Evolutionary conservation across 1,284 basidiomycete species (phyloP), one percentile per base, ranked within the genome.

Genomic region (Trichosporon ovoides): DNA sequence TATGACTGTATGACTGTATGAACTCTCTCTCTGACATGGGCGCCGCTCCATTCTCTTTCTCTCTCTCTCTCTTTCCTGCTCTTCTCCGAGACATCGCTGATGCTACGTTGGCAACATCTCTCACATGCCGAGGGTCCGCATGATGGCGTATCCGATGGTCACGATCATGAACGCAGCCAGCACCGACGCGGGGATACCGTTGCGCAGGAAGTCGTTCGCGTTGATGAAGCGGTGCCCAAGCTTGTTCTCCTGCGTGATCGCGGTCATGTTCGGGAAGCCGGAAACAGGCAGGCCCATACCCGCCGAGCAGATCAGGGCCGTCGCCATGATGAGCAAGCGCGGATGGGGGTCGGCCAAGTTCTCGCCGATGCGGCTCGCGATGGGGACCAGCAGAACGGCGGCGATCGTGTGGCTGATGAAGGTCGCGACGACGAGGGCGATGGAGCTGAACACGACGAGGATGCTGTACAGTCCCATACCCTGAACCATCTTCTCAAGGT

Each of bases 251-350:
- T 97, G 89, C 6, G 90, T 91, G 20, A 93, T 91, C 89, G 90
- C 91, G 56, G 90, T 92, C 79, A 94, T 90, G 76, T 97, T 97
- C 0, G 94, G 95, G 81, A 98, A 98, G 7, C 95, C 95, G 60
- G 89, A 93, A 35, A 98, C 93, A 3, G 94, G 94, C 82, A 99
- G 88, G 7, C 94, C 96, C 95, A 98, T 98, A 1, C 95, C 96
- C 3, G 91, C 83, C 16, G 91, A 94, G 69, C 94, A 97, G 57
- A 96, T 89, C 62, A 98, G 80, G 2, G 86, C 91, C 10, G 93
- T 98, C 50, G 79, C 84, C 80, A 96, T 94, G 68, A 96, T 89
- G 62, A 97, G 83, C 10, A 96, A 78, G 69, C 91, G 85, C 60
- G 84, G 81, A 65, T 87, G 88, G 36, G 81, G 80, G 18, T 77